Conservation (phyloP, 1,284 basidiomycete species). For the Rhodotorula sp. region DNA sequence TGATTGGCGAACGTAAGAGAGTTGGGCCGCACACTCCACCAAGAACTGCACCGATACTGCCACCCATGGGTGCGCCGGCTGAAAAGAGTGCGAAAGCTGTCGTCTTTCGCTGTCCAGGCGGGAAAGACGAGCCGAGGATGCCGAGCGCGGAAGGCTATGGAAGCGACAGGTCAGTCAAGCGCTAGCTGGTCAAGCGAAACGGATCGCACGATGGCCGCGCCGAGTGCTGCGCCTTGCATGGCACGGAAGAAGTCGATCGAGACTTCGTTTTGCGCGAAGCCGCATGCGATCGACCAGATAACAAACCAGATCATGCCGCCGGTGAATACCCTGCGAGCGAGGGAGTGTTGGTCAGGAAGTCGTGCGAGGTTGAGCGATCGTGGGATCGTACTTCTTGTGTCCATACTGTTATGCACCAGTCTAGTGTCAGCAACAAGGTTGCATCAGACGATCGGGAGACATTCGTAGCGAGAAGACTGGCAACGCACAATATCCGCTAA, state of each 20-base stretch:
- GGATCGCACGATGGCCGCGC: conserved; percentile 18
- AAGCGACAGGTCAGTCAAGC: neutral
- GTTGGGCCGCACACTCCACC: conserved; percentile 58
- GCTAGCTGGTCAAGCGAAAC: too few species aligned
- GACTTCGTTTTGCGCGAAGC: conserved; percentile 46
- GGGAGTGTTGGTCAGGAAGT: too few species aligned
- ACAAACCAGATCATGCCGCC: conserved; percentile 47
- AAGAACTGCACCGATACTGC: conserved; percentile 63
- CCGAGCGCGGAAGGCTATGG: conserved; percentile 40
- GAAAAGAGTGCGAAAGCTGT: conserved; percentile 47
- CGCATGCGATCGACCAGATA: conserved; percentile 45
- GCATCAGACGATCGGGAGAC: conserved; percentile 10
- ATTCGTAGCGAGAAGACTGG: neutral
- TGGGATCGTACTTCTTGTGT: conserved; percentile 6
- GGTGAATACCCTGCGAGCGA: conserved; percentile 26
- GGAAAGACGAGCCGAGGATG: conserved; percentile 46
- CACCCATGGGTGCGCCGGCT: conserved; percentile 75
- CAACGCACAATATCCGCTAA: conserved; percentile 64
- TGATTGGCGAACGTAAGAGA: neutral
- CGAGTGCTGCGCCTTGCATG: conserved; percentile 24
- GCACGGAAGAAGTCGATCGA: conserved; percentile 47
- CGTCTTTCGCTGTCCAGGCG: conserved; percentile 48
- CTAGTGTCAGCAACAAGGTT: conserved; percentile 12
- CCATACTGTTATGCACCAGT: neutral
- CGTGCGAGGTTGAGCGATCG: neutral